Evolutionary conservation across 1,139 yeast genomes (phyloP), one percentile per base, ranked within the genome.

Genomic region (Kodamaea fungicola): DNA sequence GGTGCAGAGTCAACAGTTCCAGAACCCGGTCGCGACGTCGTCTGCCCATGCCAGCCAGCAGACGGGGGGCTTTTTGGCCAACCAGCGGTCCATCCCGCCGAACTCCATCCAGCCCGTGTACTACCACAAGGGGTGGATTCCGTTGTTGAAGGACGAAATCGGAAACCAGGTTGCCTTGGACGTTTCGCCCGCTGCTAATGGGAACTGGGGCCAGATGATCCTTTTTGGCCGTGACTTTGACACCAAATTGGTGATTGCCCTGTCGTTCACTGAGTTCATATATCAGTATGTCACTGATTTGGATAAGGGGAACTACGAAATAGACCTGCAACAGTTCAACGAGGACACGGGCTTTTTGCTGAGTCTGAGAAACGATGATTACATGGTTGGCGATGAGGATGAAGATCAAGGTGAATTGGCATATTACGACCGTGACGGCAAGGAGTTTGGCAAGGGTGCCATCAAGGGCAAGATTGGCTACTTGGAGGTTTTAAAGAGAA

Each of bases 151-250:
- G 47, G 86, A 80, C 54, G 69, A 65, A 37, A 70, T 63, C 40
- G 86, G 86, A 30, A 80, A 80, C 51, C 77, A 78, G 55, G 62
- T 80, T 42, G 86, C 83, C 2, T 51, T 80, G 32, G 86, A 80
- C 57, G 62, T 80, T 37, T 72, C 78, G 2, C 85, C 86, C 0
- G 83, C 83, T 3, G 76, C 80, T 21, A 62, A 59, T 25, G 86
- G 86, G 32, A 58, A 57, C 44, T 70, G 78, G 73, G 85, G 86
- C 19, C 86, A 80, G 56, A 61, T 80, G 12, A 79, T 80, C 40
- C 57, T 78, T 31, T 80, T 74, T 54, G 86, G 86, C 12, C 71
- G 83, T 49, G 85, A 80, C 46, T 78, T 63, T 50, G 84, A 80
- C 56, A 75, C 81, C 35, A 79, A 78, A 50, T 62, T 74, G 43